Evolutionary conservation across 1,284 basidiomycete species (phyloP).

Genomic region (Moniliella sp.): DNA sequence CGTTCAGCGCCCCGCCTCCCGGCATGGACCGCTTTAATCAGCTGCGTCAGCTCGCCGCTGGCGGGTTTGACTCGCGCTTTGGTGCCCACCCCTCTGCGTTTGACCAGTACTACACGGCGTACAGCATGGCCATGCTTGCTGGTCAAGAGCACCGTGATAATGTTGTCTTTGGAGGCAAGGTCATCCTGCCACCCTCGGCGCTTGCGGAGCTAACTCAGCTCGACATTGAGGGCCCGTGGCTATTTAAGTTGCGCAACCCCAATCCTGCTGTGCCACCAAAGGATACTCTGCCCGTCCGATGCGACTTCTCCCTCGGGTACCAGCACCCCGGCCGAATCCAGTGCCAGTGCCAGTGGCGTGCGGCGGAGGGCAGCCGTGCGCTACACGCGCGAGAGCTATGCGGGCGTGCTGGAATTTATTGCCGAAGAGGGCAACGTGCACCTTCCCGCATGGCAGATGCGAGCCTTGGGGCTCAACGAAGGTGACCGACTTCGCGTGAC

Average conservation of each 20-base stretch:
- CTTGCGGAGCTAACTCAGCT: slow-evolving; percentile 59
- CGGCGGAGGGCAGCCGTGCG: slow-evolving; percentile 56
- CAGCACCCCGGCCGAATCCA: too few relatives aligned
- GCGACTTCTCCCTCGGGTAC: too few relatives aligned
- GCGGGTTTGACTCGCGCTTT: not conserved
- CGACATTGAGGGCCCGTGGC: slow-evolving; percentile 81
- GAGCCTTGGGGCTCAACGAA: slow-evolving; percentile 68
- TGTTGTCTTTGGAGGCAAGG: slow-evolving; percentile 86
- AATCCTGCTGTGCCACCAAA: not conserved
- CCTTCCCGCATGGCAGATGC: slow-evolving; percentile 99
- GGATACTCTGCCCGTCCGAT: not conserved
- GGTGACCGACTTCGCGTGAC: slow-evolving; percentile 84
- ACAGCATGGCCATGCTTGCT: slow-evolving; percentile 64
- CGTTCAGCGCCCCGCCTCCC: too few relatives aligned
- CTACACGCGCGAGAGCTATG: slow-evolving; percentile 46
- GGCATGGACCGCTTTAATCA: too few relatives aligned
- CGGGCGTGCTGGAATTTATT: slow-evolving; percentile 94
- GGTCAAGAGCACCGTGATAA: slow-evolving; percentile 60
- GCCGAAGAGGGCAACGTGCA: slow-evolving; percentile 88
- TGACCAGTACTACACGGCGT: slow-evolving; percentile 40
- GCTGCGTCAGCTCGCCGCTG: too few relatives aligned
- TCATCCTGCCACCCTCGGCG: slow-evolving; percentile 90
- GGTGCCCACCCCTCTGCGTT: slow-evolving; percentile 9
- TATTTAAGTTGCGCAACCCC: slow-evolving; percentile 41
- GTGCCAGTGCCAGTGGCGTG: too few relatives aligned